phyloP scores from a whole-genome alignment of 148 eudicot genomes.

The Rhododendron vialii region DNA sequence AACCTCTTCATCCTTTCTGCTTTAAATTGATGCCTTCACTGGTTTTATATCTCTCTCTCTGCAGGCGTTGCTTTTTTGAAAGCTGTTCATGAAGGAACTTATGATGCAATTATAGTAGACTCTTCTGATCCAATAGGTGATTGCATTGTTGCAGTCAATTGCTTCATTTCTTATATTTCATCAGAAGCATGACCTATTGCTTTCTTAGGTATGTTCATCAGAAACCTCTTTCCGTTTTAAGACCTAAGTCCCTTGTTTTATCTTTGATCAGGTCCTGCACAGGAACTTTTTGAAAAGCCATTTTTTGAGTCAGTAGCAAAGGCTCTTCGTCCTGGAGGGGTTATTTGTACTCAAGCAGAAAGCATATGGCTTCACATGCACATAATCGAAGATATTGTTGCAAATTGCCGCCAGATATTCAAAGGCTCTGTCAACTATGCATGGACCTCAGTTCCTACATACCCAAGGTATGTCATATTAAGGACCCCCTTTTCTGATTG shows the following conservation, averaged over 20 bases:
- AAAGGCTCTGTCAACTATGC: conserved; percentile 97
- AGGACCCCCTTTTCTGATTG: not conserved
- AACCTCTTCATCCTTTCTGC: not conserved
- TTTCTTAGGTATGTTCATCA: not conserved
- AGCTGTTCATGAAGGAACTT: conserved; percentile 74
- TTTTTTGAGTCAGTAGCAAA: conserved; percentile 80
- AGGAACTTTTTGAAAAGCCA: conserved; percentile 93
- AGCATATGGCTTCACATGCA: conserved; percentile 99
- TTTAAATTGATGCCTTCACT: not conserved
- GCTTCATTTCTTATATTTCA: not conserved
- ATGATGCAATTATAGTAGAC: conserved; percentile 94
- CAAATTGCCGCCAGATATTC: conserved; percentile 78
- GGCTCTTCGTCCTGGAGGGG: conserved; percentile 99
- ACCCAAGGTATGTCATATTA: conserved; percentile 57
- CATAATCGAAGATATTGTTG: conserved; percentile 89
- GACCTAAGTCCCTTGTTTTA: not conserved
- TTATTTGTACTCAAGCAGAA: conserved; percentile 93
- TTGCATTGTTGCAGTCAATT: not conserved
- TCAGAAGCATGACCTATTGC: not conserved
- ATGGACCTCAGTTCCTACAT: conserved; percentile 98
- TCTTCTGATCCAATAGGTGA: conserved; percentile 97
- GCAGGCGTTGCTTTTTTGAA: conserved; percentile 92
- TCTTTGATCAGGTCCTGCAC: conserved; percentile 69
- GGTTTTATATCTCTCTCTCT: not conserved
- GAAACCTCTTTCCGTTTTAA: not conserved